Evolutionary conservation across 176 grass and related monocot species (phyloP).

Genomic region (Carex littledalei): DNA sequence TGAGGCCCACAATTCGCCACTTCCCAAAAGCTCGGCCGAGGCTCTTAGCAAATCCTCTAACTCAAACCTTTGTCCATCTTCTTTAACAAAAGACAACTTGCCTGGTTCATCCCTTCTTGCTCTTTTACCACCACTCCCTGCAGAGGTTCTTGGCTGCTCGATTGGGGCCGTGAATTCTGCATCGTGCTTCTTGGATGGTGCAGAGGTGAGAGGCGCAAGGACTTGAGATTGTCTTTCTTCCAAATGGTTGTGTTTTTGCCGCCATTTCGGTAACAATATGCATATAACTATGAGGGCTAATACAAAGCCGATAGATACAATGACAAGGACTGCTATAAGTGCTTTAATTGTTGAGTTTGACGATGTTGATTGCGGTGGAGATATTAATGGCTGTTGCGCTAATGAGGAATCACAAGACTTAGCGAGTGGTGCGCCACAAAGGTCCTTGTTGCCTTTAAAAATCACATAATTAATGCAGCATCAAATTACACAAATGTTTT

Average conservation of each 20-base stretch:
- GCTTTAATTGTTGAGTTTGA: conserved; percentile 11
- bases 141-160: conserved; percentile 12
- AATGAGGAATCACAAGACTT: conserved; percentile 14
- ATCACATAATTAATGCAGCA: not conserved
- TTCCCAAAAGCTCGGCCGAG: conserved; percentile 79
- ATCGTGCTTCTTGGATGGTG: conserved; percentile 29
- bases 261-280: conserved; percentile 17
- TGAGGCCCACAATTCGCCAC: conserved; percentile 75
- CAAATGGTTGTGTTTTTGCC: not conserved
- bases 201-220: not conserved
- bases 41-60: conserved; percentile 79
- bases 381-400: not conserved
- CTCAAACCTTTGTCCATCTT: conserved; percentile 43
- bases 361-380: not conserved
- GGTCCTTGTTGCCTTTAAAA: conserved; percentile 49
- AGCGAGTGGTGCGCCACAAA: conserved; percentile 44
- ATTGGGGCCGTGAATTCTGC: not conserved
- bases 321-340: conserved; percentile 47
- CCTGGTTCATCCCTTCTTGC: conserved; percentile 38
- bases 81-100: conserved; percentile 55
- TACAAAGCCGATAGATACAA: conserved; percentile 32
- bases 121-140: conserved; percentile 21
- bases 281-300: conserved; percentile 26
- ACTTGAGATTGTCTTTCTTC: not conserved
- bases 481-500: not conserved